phyloP scores from a whole-genome alignment of 345 rosid species.

The Eucalyptus caleyi region DNA sequence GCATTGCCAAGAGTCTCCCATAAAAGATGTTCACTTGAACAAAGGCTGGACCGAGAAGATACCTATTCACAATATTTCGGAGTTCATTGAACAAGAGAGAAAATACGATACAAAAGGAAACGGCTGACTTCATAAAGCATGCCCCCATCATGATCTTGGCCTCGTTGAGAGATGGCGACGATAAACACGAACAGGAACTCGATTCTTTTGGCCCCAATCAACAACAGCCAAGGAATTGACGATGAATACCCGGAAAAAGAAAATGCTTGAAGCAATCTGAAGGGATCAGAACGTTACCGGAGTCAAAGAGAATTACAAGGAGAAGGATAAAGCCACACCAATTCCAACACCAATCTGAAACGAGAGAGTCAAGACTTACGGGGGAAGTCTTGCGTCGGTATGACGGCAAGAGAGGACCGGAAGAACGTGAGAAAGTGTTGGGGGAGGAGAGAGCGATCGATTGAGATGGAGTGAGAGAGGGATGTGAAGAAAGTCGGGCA shows the following conservation, averaged over 20 bases:
- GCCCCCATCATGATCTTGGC: background rate
- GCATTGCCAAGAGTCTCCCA: background rate
- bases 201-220: too few relatives aligned
- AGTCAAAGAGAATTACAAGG: too few relatives aligned
- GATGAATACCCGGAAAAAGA: too few relatives aligned
- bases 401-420: background rate
- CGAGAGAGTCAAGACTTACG: background rate
- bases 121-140: background rate
- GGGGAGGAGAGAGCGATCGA: background rate
- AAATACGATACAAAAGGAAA: background rate
- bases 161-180: too few relatives aligned
- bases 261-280: too few relatives aligned
- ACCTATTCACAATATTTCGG: background rate
- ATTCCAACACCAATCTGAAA: background rate
- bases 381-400: too few relatives aligned
- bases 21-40: background rate
- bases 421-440: background rate
- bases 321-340: too few relatives aligned
- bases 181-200: too few relatives aligned
- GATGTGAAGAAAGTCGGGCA: background rate
- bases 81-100: background rate
- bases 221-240: too few relatives aligned
- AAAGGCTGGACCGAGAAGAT: background rate
- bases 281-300: background rate
- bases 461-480: too few relatives aligned